These are phyloP conservation scores for Nephromyces sp. DNA, from an alignment of 169 alveolate genomes.

Conservation along the genomic window DNA sequence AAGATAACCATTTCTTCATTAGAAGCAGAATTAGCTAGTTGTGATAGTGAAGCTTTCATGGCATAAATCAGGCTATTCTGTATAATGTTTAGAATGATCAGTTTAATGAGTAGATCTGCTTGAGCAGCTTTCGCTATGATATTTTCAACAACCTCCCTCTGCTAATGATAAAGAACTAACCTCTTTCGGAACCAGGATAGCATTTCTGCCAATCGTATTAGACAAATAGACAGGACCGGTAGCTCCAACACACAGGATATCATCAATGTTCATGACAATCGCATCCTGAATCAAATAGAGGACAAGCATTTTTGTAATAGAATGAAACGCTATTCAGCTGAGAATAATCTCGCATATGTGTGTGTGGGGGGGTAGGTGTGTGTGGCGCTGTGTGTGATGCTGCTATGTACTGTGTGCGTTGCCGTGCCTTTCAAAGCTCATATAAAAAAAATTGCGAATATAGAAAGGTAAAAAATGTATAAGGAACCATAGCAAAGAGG, in stretches of 20 bases:
- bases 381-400: neutral
- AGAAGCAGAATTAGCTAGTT: too few relatives aligned
- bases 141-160: neutral
- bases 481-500: neutral
- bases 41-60: too few relatives aligned
- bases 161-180: neutral
- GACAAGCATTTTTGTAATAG: too few relatives aligned
- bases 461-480: neutral
- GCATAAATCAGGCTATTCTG: too few relatives aligned
- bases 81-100: too few relatives aligned
- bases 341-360: neutral
- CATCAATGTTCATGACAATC: constrained; percentile 10
- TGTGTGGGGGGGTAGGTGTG: neutral
- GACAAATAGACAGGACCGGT: neutral
- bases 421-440: neutral
- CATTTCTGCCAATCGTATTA: constrained; percentile 8
- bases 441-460: neutral
- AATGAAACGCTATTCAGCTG: too few relatives aligned
- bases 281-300: constrained; percentile 1
- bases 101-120: too few relatives aligned
- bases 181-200: constrained; percentile 1
- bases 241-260: constrained; percentile 9
- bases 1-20: too few relatives aligned
- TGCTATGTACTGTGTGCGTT: neutral
- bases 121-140: too few relatives aligned